Evolutionary conservation across 106 monocot genomes (phyloP), one percentile per base, ranked within the genome.

Genomic region (Allium cepa): DNA sequence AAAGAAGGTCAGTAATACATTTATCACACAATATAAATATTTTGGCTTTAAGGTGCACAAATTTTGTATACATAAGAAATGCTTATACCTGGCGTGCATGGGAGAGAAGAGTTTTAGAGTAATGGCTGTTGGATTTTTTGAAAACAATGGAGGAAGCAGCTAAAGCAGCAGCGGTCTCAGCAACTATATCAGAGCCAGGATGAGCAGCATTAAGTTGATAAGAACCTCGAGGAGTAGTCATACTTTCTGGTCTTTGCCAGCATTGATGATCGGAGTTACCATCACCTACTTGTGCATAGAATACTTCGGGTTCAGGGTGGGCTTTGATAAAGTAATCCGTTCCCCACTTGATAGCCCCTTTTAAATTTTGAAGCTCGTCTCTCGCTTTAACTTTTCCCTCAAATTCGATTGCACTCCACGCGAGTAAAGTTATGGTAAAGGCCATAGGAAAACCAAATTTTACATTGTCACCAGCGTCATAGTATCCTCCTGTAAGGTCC

Each of bases 371-470:
- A 15, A 94, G 75, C 76, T 94, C 94, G 0, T 64, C 64, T 26
- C 58, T 63, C 0, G 75, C 64, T 2, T 16, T 14, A 0, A 94
- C 71, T 15, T 80, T 13, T 5, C 1, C 0, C 1, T 50, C 48
- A 70, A 71, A 82, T 67, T 94, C 90, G 47, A 84, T 73, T 7
- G 68, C 76, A 48, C 86, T 73, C 93, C 89, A 94, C 8, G 86
- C 60, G 14, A 94, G 84, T 17, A 71, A 52, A 26, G 93, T 82
- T 51, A 84, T 57, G 0, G 86, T 82, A 82, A 90, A 94, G 49
- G 89, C 93, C 78, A 90, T 71, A 8, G 93, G 86, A 50, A 94
- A 80, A 0, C 86, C 86, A 56, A 94, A 94, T 78, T 94, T 94
- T 7, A 94, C 89, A 26, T 94, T 89, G 80, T 94, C 93, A 9